Percentiles rank a stretch among this genome's conserved stretches.
Evolutionary conservation across 345 rosid genomes (phyloP).

Genomic region (Lepidium africanum): DNA sequence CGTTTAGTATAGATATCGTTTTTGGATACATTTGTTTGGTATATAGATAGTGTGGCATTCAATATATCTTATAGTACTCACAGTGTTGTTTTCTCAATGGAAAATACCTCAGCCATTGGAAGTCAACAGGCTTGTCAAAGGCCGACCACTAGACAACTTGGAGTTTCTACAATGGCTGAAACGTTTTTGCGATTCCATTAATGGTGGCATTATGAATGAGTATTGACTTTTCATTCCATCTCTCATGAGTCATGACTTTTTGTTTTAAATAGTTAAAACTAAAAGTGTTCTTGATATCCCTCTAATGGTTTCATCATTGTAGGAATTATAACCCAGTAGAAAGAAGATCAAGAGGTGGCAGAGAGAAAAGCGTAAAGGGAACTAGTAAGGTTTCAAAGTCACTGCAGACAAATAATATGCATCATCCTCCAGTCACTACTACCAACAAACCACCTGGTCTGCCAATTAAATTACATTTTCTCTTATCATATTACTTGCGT

Average conservation of each 20-base stretch:
- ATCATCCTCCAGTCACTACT: conserved; percentile 19
- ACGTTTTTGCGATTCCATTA: conserved; percentile 89
- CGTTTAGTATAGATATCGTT: neutral
- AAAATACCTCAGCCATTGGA: conserved; percentile 62
- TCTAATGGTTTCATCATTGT: neutral
- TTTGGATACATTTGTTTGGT: neutral
- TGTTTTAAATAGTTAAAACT: neutral
- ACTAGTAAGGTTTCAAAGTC: conserved; percentile 60
- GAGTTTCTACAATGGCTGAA: conserved; percentile 97
- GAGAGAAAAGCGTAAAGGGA: conserved; percentile 47
- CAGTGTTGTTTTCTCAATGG: neutral
- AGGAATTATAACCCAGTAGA: conserved; percentile 94
- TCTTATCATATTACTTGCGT: neutral
- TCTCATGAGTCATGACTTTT: neutral
- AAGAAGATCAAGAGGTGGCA: conserved; percentile 75
- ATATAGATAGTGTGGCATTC: neutral
- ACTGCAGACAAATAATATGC: conserved; percentile 57
- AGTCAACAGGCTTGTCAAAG: conserved; percentile 89
- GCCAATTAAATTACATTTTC: neutral
- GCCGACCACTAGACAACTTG: conserved; percentile 92
- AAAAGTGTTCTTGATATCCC: neutral
- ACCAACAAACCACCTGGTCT: conserved; percentile 13
- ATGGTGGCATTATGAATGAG: conserved; percentile 98
- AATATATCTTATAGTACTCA: neutral
- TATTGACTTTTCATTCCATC: conserved; percentile 22